A percentile compares a stretch with the other conserved stretches of the same genome.
These are phyloP conservation scores for Schizophyllum commune DNA, from an alignment of 1,284 basidiomycete genomes.

Conservation along the genomic window DNA sequence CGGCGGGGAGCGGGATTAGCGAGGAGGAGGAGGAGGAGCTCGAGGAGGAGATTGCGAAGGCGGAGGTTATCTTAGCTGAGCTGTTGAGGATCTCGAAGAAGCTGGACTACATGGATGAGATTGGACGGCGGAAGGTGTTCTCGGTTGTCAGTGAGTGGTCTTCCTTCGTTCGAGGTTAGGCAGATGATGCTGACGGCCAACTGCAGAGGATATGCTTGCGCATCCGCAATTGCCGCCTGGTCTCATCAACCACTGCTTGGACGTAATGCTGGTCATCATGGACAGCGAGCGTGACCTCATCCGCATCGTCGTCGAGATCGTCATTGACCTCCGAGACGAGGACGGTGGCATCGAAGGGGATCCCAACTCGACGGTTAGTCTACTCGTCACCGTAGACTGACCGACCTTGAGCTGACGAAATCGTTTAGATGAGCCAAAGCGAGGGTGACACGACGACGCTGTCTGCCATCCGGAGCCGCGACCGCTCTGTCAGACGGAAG, in stretches of 20 bases:
- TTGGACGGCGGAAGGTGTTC: conserved; percentile 90
- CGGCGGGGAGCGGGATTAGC: conserved; percentile 17
- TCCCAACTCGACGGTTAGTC: conserved; percentile 1
- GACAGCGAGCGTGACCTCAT: conserved; percentile 88
- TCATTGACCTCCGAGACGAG: conserved; percentile 76
- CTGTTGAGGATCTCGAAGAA: conserved; percentile 77
- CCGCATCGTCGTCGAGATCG: conserved; percentile 89
- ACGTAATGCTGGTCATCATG: conserved; percentile 81
- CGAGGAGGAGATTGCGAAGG: conserved; percentile 53
- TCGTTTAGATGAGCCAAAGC: neutral
- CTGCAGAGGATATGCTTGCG: conserved; percentile 76
- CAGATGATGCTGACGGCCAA: neutral
- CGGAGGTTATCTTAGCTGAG: conserved; percentile 76
- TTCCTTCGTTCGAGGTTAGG: neutral
- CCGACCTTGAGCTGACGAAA: neutral
- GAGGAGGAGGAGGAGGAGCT: conserved; percentile 40
- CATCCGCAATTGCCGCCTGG: conserved; percentile 74
- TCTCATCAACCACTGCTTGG: conserved; percentile 78
- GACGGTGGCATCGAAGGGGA: conserved; percentile 45
- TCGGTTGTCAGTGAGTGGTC: conserved; percentile 66
- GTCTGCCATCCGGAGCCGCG: conserved; percentile 23
- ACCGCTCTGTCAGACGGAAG: conserved; percentile 33
- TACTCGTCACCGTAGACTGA: neutral
- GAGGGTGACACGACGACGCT: conserved; percentile 23
- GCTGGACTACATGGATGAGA: conserved; percentile 92